These are phyloP conservation scores for Stenogyne calaminthoides DNA, from an alignment of 305 asterid genomes.

Conservation along the genomic window DNA sequence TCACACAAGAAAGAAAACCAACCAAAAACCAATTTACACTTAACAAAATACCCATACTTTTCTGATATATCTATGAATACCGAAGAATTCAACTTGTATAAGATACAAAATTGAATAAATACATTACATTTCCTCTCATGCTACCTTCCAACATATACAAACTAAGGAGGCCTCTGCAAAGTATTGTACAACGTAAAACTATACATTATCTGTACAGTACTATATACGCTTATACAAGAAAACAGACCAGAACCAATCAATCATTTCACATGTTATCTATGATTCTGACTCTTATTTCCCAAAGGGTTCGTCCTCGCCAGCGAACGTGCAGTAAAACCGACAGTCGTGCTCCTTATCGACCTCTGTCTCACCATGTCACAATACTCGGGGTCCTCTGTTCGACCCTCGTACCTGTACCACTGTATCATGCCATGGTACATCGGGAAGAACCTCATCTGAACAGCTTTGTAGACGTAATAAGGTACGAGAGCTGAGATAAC, in stretches of 20 bases:
- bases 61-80: constrained; percentile 1
- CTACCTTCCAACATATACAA: constrained; percentile 38
- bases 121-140: background rate
- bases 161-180: constrained; percentile 14
- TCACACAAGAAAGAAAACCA: too few relatives aligned
- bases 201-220: constrained; percentile 26
- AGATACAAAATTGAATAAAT: constrained; percentile 40
- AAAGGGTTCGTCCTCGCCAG: constrained; percentile 72
- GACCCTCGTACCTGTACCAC: constrained; percentile 86
- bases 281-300: constrained; percentile 31
- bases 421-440: constrained; percentile 94
- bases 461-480: constrained; percentile 61
- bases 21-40: background rate
- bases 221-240: constrained; percentile 14
- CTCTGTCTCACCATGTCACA: constrained; percentile 75
- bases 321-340: constrained; percentile 94
- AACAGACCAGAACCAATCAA: constrained; percentile 20
- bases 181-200: constrained; percentile 25
- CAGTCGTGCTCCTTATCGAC: constrained; percentile 70
- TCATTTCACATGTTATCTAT: constrained; percentile 16
- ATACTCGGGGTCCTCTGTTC: constrained; percentile 64
- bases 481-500: constrained; percentile 77
- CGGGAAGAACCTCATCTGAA: constrained; percentile 85
- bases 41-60: background rate
- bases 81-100: constrained; percentile 33